Evolutionary conservation across 1,284 basidiomycete species (phyloP).

Genomic region (Ceratobasidium papillatum): DNA sequence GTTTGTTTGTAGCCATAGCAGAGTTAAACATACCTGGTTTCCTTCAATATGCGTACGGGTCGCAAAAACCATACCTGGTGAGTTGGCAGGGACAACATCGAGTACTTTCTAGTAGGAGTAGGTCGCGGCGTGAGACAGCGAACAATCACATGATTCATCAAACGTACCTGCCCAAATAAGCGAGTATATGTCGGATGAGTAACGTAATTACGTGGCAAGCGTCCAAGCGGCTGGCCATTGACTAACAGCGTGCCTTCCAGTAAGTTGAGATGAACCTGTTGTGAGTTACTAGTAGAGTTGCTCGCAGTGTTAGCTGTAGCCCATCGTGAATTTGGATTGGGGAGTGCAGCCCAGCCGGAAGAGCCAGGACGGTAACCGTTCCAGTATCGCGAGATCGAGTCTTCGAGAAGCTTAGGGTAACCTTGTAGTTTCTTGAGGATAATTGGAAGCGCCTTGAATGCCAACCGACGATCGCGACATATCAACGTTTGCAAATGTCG

Average conservation of each 20-base stretch:
- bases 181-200: slow-evolving; percentile 40
- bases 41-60: slow-evolving; percentile 1
- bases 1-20: not conserved
- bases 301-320: not conserved
- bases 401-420: not conserved
- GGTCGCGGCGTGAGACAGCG: slow-evolving; percentile 53
- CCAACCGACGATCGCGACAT: slow-evolving; percentile 30
- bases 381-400: slow-evolving; percentile 6
- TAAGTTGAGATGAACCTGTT: slow-evolving; percentile 41
- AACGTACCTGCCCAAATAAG: slow-evolving; percentile 43
- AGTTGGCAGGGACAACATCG: slow-evolving; percentile 19
- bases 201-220: slow-evolving; percentile 31
- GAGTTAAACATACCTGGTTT: slow-evolving; percentile 4
- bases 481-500: not conserved
- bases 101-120: slow-evolving; percentile 9
- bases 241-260: slow-evolving; percentile 39
- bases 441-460: not conserved
- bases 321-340: slow-evolving; percentile 23
- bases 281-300: not conserved
- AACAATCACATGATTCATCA: not conserved
- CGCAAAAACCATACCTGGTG: slow-evolving; percentile 1
- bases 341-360: not conserved
- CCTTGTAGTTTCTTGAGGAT: not conserved
- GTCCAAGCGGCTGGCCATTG: slow-evolving; percentile 41
- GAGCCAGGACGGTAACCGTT: not conserved